phyloP scores from a whole-genome alignment of 257 asterid genomes.

The Jacaranda copaia region DNA sequence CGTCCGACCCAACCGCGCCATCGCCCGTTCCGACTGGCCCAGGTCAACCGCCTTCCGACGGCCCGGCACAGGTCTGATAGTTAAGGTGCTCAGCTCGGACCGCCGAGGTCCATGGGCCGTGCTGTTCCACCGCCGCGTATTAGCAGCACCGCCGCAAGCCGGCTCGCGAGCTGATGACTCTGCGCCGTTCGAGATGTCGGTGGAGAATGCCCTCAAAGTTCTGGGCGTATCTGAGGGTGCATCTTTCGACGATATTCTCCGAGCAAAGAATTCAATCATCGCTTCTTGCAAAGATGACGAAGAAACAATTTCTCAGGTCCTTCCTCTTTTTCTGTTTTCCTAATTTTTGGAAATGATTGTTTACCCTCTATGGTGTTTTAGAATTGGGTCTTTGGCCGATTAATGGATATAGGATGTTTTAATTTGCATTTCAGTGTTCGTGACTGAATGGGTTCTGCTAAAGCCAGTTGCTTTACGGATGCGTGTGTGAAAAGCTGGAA shows the following conservation, averaged over 20 bases:
- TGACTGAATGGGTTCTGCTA: conserved; percentile 4
- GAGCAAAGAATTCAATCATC: conserved; percentile 82
- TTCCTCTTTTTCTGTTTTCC: neutral
- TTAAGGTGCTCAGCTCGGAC: conserved; percentile 40
- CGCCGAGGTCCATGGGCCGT: conserved; percentile 46
- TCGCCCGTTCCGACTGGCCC: conserved; percentile 53
- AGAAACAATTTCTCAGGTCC: conserved; percentile 76
- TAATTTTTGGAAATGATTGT: neutral
- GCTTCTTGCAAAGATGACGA: conserved; percentile 82
- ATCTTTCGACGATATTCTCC: conserved; percentile 89
- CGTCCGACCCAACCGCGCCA: conserved; percentile 73
- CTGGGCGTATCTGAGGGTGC: conserved; percentile 94
- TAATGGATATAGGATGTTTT: neutral
- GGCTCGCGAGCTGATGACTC: conserved; percentile 96
- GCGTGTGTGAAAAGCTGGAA: conserved; percentile 16
- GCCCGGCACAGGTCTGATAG: conserved; percentile 36
- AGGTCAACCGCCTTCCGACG: conserved; percentile 44
- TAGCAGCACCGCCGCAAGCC: conserved; percentile 64
- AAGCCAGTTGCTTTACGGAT: conserved; percentile 14
- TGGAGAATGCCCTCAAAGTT: conserved; percentile 89
- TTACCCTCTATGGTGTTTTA: conserved; percentile 15
- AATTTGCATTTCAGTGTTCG: neutral
- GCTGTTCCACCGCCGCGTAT: conserved; percentile 52
- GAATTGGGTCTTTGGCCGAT: conserved; percentile 19
- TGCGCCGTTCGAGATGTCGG: conserved; percentile 94